phyloP scores from a whole-genome alignment of 164 flowering plant species.

The Stephania japonica region DNA sequence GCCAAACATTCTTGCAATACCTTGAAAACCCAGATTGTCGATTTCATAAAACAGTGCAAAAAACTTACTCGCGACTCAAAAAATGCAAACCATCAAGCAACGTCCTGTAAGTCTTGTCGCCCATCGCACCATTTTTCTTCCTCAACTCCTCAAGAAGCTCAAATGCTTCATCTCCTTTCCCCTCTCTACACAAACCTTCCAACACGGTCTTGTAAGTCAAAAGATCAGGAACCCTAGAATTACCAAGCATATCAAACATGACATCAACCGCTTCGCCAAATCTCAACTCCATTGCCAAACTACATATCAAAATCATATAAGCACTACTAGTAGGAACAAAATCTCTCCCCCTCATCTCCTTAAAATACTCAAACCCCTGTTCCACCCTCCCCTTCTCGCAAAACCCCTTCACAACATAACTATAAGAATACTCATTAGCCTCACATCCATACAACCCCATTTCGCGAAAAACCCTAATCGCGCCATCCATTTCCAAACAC shows the following conservation, averaged over 20 bases:
- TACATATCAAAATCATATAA: conserved; percentile 65
- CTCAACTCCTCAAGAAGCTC: conserved; percentile 57
- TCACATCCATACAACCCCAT: conserved; percentile 83
- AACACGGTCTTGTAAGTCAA: conserved; percentile 74
- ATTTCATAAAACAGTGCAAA: neutral
- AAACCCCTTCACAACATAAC: conserved; percentile 60
- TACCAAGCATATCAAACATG: conserved; percentile 57
- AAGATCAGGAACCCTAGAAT: conserved; percentile 57
- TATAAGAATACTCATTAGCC: conserved; percentile 55
- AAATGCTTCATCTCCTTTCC: conserved; percentile 59
- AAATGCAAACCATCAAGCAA: conserved; percentile 23
- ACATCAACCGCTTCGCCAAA: conserved; percentile 54
- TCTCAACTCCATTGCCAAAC: conserved; percentile 62
- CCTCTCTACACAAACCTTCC: conserved; percentile 70
- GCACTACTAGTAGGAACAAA: conserved; percentile 50
- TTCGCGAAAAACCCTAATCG: conserved; percentile 64
- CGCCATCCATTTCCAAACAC: conserved; percentile 69
- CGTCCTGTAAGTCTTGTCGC: conserved; percentile 18
- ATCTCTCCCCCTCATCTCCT: conserved; percentile 67
- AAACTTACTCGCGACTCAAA: conserved; percentile 13
- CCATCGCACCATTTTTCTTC: conserved; percentile 52
- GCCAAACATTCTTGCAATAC: neutral
- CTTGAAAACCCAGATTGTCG: neutral
- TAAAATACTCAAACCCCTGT: conserved; percentile 51
- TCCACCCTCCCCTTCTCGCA: conserved; percentile 74